These are phyloP conservation scores for Rhizodiscina lignyota DNA, from an alignment of 495 filamentous ascomycete genomes.

Conservation along the genomic window DNA sequence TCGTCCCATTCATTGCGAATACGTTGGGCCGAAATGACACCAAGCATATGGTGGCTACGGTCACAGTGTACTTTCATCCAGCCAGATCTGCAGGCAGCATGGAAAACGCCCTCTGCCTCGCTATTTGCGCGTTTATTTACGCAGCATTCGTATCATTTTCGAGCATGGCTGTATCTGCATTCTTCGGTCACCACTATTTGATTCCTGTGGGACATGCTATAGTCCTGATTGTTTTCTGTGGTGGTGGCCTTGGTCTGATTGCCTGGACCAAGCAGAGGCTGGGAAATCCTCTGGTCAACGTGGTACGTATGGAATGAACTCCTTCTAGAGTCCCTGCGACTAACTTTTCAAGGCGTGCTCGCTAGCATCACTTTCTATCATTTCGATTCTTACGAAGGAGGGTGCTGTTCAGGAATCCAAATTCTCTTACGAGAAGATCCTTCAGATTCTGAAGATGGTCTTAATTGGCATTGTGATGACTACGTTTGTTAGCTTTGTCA, in stretches of 20 bases:
- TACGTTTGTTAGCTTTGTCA: slow-evolving; percentile 55
- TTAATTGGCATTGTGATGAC: slow-evolving; percentile 66
- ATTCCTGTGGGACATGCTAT: slow-evolving; percentile 61
- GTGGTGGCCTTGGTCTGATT: slow-evolving; percentile 74
- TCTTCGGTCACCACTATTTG: slow-evolving; percentile 51
- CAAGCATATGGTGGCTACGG: slow-evolving; percentile 87
- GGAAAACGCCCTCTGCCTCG: slow-evolving; percentile 76
- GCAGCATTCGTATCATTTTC: slow-evolving; percentile 63
- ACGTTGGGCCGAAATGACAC: slow-evolving; percentile 77
- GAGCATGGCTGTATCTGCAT: slow-evolving; percentile 71
- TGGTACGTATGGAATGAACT: slow-evolving; percentile 16
- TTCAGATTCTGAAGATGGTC: slow-evolving; percentile 81
- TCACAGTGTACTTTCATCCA: slow-evolving; percentile 96
- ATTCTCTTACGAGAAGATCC: slow-evolving; percentile 67
- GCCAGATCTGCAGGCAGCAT: slow-evolving; percentile 79
- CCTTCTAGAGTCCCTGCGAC: not conserved
- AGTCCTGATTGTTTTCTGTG: slow-evolving; percentile 74
- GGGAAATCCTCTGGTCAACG: slow-evolving; percentile 74
- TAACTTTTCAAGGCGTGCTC: slow-evolving; percentile 43
- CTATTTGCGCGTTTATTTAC: slow-evolving; percentile 66
- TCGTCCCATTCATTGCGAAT: slow-evolving; percentile 52
- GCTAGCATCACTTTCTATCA: slow-evolving; percentile 76
- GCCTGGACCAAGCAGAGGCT: slow-evolving; percentile 86
- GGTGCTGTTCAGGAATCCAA: slow-evolving; percentile 65
- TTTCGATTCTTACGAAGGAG: slow-evolving; percentile 86